These are phyloP conservation scores for Iberis pinnata DNA, from an alignment of 345 rosid species.

Conservation along the genomic window DNA sequence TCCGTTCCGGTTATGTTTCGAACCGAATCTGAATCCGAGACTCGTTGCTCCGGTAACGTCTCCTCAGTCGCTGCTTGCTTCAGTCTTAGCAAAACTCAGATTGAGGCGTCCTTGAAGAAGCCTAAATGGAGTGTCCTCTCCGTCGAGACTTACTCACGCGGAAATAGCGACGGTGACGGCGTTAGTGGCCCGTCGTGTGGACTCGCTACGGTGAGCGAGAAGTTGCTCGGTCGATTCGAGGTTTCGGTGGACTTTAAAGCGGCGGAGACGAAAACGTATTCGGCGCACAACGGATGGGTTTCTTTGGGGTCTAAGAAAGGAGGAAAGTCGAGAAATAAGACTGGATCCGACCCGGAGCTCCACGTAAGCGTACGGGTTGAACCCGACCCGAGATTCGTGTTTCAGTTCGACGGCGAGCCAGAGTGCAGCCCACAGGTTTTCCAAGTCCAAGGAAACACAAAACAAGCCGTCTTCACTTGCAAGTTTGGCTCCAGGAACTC, in stretches of 20 bases:
- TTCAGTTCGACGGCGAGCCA: conserved; percentile 81
- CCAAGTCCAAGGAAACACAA: conserved; percentile 77
- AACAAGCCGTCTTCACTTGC: conserved; percentile 93
- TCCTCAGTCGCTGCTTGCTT: conserved; percentile 64
- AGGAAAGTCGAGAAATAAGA: conserved; percentile 20
- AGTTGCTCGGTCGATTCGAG: conserved; percentile 48
- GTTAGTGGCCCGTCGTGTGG: conserved; percentile 41
- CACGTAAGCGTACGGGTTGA: conserved; percentile 52
- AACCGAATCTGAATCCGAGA: conserved; percentile 27
- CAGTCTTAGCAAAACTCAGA: conserved; percentile 42
- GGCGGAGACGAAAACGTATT: conserved; percentile 44
- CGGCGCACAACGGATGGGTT: conserved; percentile 76
- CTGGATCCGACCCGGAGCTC: conserved; percentile 41
- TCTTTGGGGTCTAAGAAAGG: conserved; percentile 32
- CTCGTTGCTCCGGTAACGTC: conserved; percentile 21
- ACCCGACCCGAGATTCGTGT: conserved; percentile 86
- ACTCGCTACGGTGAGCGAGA: conserved; percentile 35
- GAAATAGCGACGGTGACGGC: conserved; percentile 14
- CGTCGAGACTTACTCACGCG: conserved; percentile 43
- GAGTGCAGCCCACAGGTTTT: conserved; percentile 96
- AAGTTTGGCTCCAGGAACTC: conserved; percentile 66
- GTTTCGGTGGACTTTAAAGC: conserved; percentile 55
- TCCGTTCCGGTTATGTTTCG: conserved; percentile 32
- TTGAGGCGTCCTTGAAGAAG: conserved; percentile 32
- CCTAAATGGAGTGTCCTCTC: conserved; percentile 28